Conservation (phyloP, 768 basidiomycete species). For the Suillus brevipes region DNA sequence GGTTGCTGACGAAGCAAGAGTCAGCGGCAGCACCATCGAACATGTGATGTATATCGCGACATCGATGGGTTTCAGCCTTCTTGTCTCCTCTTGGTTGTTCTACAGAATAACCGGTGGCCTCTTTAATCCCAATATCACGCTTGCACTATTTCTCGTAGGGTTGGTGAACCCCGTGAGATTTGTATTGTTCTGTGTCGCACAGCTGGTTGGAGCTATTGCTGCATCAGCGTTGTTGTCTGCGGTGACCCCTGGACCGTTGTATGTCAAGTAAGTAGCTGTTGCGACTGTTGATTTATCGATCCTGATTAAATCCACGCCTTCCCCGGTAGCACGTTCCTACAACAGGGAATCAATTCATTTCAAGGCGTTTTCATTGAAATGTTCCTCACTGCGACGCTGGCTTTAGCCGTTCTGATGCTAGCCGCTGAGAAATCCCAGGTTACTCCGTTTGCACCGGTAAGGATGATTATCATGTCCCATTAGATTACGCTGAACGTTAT, state of each 20-base stretch:
- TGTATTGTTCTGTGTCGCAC: slow-evolving; percentile 60
- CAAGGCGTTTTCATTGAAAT: slow-evolving; percentile 73
- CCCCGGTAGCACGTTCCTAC: slow-evolving; percentile 45
- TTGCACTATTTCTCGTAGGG: slow-evolving; percentile 59
- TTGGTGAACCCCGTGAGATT: slow-evolving; percentile 57
- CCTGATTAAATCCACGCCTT: not conserved
- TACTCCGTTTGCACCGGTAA: slow-evolving; percentile 66
- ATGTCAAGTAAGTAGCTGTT: slow-evolving; percentile 47
- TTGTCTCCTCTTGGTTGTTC: slow-evolving; percentile 68
- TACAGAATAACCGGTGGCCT: slow-evolving; percentile 63
- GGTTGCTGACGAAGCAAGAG: slow-evolving; percentile 37
- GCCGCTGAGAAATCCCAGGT: slow-evolving; percentile 67
- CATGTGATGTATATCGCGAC: slow-evolving; percentile 57
- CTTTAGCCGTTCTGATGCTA: slow-evolving; percentile 65
- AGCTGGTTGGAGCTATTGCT: slow-evolving; percentile 58
- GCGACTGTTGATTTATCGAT: not conserved
- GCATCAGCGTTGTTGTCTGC: slow-evolving; percentile 55
- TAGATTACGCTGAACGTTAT: not conserved
- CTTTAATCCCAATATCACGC: slow-evolving; percentile 64
- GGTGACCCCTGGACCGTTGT: slow-evolving; percentile 53
- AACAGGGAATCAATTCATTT: slow-evolving; percentile 45
- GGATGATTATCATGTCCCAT: slow-evolving; percentile 4
- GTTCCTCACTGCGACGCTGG: slow-evolving; percentile 61
- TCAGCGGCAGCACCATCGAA: slow-evolving; percentile 37
- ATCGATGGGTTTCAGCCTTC: slow-evolving; percentile 60